These are phyloP conservation scores for Plasmodium gonderi DNA, from an alignment of 169 alveolate species.

Conservation along the genomic window DNA sequence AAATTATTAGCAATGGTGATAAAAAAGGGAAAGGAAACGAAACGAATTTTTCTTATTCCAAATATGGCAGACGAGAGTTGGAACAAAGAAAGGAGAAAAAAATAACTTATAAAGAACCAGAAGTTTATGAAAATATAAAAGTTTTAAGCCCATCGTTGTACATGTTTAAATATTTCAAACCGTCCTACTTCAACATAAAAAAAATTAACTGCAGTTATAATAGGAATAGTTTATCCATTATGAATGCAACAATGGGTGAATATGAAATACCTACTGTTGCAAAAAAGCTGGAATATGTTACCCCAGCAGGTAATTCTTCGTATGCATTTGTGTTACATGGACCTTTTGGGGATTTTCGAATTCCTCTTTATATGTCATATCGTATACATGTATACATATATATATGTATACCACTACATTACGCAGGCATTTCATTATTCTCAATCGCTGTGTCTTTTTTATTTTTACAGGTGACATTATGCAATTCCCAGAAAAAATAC, in stretches of 20 bases:
- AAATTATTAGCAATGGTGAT: slow-evolving; percentile 1
- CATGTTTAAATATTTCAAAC: slow-evolving; percentile 74
- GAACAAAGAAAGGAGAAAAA: slow-evolving; percentile 34
- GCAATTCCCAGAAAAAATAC: slow-evolving; percentile 58
- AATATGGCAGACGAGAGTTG: background rate
- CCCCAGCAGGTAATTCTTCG: slow-evolving; percentile 57
- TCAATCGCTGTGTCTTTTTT: slow-evolving; percentile 1
- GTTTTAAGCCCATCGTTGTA: slow-evolving; percentile 52
- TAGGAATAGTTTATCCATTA: slow-evolving; percentile 70
- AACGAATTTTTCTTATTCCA: slow-evolving; percentile 5
- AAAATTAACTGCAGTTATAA: slow-evolving; percentile 68
- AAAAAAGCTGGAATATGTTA: slow-evolving; percentile 58
- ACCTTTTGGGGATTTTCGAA: no score
- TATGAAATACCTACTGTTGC: slow-evolving; percentile 29
- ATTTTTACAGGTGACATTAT: slow-evolving; percentile 42
- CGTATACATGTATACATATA: background rate
- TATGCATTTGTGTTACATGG: background rate
- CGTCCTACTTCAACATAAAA: slow-evolving; percentile 67
- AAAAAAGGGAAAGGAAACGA: slow-evolving; percentile 14
- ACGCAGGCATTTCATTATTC: background rate
- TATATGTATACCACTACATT: background rate
- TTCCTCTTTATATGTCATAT: background rate
- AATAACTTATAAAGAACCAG: slow-evolving; percentile 47
- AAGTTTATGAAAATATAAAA: slow-evolving; percentile 37
- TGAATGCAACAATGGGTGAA: slow-evolving; percentile 74